phyloP scores from a whole-genome alignment of 306 rosid genomes.

The Astragalus membranaceus region DNA sequence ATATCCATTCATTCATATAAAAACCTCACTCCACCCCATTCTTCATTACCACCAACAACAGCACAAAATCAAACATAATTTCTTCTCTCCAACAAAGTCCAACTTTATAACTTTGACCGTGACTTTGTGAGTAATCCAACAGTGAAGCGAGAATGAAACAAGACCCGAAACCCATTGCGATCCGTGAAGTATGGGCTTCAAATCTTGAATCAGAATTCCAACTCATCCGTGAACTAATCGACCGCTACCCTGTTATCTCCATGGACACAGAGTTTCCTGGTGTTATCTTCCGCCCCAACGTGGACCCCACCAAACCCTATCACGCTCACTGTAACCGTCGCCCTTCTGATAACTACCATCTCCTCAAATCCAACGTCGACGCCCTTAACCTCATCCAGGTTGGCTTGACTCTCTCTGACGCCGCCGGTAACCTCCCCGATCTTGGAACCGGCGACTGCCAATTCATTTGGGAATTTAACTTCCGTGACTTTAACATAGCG shows the following conservation, averaged over 20 bases:
- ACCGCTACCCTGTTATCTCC: conserved; percentile 42
- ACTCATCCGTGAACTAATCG: conserved; percentile 32
- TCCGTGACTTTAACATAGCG: conserved; percentile 47
- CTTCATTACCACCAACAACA: background rate
- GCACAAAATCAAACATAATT: background rate
- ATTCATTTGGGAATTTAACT: conserved; percentile 74
- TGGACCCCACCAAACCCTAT: conserved; percentile 19
- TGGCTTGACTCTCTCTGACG: conserved; percentile 64
- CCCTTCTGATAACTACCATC: conserved; percentile 49
- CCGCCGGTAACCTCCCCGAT: conserved; percentile 53
- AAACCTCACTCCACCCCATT: background rate
- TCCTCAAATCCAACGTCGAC: conserved; percentile 63
- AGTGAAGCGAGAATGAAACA: background rate
- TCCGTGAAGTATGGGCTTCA: conserved; percentile 56
- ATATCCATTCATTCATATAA: background rate
- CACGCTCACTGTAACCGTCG: conserved; percentile 11
- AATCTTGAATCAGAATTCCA: conserved; percentile 47
- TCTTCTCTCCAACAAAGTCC: background rate
- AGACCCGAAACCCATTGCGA: conserved; percentile 31
- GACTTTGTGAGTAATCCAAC: background rate
- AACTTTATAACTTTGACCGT: background rate
- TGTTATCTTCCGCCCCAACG: conserved; percentile 26
- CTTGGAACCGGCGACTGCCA: conserved; percentile 21
- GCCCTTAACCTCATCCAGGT: conserved; percentile 63
- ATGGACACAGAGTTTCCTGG: conserved; percentile 86